Evolutionary conservation across 2,329 filamentous ascomycete genomes (phyloP).

Genomic region (Diaporthe velutina): DNA sequence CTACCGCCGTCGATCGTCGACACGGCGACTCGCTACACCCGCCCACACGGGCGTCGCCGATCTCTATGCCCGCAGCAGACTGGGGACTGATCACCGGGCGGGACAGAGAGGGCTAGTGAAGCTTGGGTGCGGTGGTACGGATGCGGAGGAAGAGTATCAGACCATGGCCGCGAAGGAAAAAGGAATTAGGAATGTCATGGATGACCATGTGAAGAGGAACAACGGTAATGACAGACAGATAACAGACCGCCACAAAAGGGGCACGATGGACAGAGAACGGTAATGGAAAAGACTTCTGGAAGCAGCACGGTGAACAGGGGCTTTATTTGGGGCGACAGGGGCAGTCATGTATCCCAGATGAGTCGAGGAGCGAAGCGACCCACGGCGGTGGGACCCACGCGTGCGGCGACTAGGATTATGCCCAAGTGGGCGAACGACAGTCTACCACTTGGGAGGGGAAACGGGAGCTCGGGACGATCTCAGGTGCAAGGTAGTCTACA

Average conservation of each 20-base stretch:
- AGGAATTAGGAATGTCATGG: conserved; percentile 30
- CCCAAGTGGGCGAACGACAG: conserved; percentile 32
- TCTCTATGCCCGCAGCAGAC: conserved; percentile 27
- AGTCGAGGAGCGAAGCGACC: conserved; percentile 38
- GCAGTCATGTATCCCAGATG: conserved; percentile 39
- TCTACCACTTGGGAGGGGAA: conserved; percentile 30
- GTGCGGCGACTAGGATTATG: conserved; percentile 38
- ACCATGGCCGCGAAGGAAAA: conserved; percentile 4
- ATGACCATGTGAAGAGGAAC: conserved; percentile 27
- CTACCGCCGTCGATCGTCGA: conserved; percentile 28
- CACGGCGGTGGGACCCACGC: conserved; percentile 41
- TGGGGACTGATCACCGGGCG: conserved; percentile 20
- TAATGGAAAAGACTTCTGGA: conserved; percentile 38
- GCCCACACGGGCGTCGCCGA: conserved; percentile 34
- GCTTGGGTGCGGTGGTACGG: conserved; percentile 8
- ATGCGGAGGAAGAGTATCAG: conserved; percentile 10
- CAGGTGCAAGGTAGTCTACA: conserved; percentile 29
- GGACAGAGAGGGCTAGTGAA: background rate
- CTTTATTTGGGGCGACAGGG: conserved; percentile 39
- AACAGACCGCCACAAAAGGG: conserved; percentile 41
- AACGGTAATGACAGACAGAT: conserved; percentile 39
- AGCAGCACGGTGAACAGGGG: conserved; percentile 38
- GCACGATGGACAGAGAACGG: conserved; percentile 37
- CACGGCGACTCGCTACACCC: conserved; percentile 33
- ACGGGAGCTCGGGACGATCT: conserved; percentile 32